Percentiles rank a stretch among this genome's conserved stretches.
Evolutionary conservation across 306 rosid species (phyloP).

Genomic region (Luffa aegyptiaca): DNA sequence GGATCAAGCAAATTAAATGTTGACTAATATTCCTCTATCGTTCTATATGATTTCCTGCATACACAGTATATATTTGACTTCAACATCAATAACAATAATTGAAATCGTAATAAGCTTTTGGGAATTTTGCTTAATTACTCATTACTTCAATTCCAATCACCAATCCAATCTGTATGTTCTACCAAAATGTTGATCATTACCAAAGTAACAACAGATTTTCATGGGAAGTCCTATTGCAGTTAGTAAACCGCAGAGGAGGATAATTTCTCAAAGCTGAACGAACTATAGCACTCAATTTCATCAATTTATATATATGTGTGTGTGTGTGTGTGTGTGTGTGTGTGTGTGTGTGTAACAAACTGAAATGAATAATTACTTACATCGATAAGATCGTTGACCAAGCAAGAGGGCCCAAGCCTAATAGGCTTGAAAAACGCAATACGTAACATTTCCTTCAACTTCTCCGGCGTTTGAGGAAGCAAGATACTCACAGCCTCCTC

Average conservation of each 20-base stretch:
- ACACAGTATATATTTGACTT: not conserved
- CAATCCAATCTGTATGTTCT: not conserved
- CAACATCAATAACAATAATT: not conserved
- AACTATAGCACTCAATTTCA: too few relatives aligned
- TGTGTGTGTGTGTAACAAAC: too few relatives aligned
- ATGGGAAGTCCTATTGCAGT: too few relatives aligned
- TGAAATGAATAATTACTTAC: conserved; percentile 24
- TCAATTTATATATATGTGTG: too few relatives aligned
- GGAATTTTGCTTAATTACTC: not conserved
- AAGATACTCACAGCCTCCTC: conserved; percentile 55
- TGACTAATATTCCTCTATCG: not conserved
- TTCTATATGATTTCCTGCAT: not conserved
- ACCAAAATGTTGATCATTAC: not conserved
- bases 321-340: too few relatives aligned
- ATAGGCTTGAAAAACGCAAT: conserved; percentile 50
- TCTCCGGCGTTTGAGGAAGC: conserved; percentile 55
- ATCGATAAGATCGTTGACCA: conserved; percentile 53
- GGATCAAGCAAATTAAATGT: not conserved
- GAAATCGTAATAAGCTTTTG: not conserved
- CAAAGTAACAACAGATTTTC: not conserved
- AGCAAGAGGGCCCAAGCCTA: conserved; percentile 41
- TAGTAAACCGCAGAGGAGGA: too few relatives aligned
- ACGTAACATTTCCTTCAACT: conserved; percentile 39
- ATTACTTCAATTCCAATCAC: not conserved
- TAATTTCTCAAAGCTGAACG: too few relatives aligned